These are phyloP conservation scores for Hortiboletus flavorubellus DNA, from an alignment of 768 basidiomycete genomes.

Conservation along the genomic window DNA sequence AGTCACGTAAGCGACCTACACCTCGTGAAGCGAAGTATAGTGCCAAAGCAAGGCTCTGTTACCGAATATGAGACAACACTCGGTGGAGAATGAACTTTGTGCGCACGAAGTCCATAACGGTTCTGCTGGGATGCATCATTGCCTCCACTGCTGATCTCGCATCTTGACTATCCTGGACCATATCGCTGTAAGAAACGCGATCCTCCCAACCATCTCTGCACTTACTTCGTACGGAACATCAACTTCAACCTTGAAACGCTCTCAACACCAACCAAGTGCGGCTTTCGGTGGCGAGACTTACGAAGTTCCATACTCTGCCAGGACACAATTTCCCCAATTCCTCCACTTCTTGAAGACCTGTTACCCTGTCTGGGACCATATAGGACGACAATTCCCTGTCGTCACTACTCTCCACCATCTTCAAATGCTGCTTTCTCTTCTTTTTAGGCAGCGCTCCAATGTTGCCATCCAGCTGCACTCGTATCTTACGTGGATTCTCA, in stretches of 20 bases:
- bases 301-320: conserved; percentile 85
- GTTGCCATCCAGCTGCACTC: conserved; percentile 45
- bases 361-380: conserved; percentile 84
- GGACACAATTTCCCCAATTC: conserved; percentile 79
- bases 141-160: conserved; percentile 56
- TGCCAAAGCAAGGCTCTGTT: conserved; percentile 85
- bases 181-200: conserved; percentile 3
- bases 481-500: conserved; percentile 85
- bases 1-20: conserved; percentile 50
- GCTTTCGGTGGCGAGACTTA: conserved; percentile 33
- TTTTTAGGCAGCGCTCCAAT: conserved; percentile 42
- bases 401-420: conserved; percentile 4
- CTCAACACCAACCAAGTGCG: not conserved
- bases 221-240: conserved; percentile 76
- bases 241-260: conserved; percentile 65
- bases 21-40: conserved; percentile 92
- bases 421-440: conserved; percentile 35
- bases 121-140: conserved; percentile 74
- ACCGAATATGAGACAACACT: conserved; percentile 1
- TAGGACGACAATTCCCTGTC: conserved; percentile 40
- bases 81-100: not conserved
- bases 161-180: conserved; percentile 59
- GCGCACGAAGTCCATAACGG: conserved; percentile 88
- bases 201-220: not conserved
- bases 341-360: conserved; percentile 72